Base-by-base conservation (phyloP, 179 eudicot genomes). In the Camellia oleifera region DNA sequence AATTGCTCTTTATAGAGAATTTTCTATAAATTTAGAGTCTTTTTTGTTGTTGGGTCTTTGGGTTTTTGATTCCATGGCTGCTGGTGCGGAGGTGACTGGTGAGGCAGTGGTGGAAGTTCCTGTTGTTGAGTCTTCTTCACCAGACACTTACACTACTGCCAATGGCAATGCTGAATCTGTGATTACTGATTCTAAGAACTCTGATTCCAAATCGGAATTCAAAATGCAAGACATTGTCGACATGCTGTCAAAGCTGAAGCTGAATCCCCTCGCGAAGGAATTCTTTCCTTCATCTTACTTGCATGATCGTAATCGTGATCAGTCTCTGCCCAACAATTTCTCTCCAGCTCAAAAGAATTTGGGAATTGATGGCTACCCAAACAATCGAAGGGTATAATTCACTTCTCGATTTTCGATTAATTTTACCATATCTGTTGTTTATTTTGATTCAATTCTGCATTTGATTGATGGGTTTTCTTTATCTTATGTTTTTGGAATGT, bases 191-290 rank as follows among this genome's bases (percentile, higher is more conserved):
- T 81, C 32, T 44, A 81, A 77, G 72, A 76, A 64, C 44, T 60
- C 86, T 26, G 79, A 83, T 85, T 84, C 89, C 11, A 89, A 92
- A 83, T 84, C 92, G 7, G 92, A 94, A 69, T 83, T 84, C 32
- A 84, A 87, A 70, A 92, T 89, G 82, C 89, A 89, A 67, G 87
- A 86, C 5, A 78, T 92, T 56, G 94, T 88, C 53, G 96, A 92
- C 23, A 83, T 89, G 87, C 82, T 94, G 70, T 92, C 95, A 26
- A 88, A 91, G 75, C 86, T 94, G 83, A 94, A 94, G 91, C 77
- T 94, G 86, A 94, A 92, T 80, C 98, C 98, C 8, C 69, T 89
- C 92, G 98, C 97, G 56, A 87, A 94, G 83, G 98, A 94, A 84
- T 94, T 94, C 80, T 61, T 94, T 52, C 98, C 97, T 70, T 91